Percentiles rank a stretch among this genome's conserved stretches.
These are phyloP conservation scores for Tolypocladium paradoxum DNA, from an alignment of 2,329 filamentous ascomycete species.

Conservation along the genomic window DNA sequence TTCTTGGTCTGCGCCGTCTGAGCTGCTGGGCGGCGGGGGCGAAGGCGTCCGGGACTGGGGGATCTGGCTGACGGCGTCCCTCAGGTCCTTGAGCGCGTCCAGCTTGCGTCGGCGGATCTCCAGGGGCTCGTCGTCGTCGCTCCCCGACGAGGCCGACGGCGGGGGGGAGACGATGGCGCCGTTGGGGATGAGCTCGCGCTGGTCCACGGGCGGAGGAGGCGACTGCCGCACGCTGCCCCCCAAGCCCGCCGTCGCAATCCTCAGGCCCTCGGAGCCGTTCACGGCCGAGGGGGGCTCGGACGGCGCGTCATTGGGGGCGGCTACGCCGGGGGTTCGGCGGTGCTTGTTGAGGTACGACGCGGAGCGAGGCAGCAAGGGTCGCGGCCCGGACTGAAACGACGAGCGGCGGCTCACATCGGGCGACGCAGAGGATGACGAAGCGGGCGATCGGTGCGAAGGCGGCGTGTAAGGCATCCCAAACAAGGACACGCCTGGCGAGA, in stretches of 20 bases:
- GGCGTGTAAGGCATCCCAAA: constrained; percentile 80
- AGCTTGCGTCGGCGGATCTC: constrained; percentile 36
- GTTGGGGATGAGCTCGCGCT: constrained; percentile 55
- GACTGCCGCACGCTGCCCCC: constrained; percentile 61
- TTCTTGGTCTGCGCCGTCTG: neutral
- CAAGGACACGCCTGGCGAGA: constrained; percentile 9
- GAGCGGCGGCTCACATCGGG: constrained; percentile 48
- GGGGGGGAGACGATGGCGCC: constrained; percentile 86
- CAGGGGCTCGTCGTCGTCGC: constrained; percentile 64
- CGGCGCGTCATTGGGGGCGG: constrained; percentile 14
- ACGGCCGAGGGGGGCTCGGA: constrained; percentile 18
- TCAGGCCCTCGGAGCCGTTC: constrained; percentile 12
- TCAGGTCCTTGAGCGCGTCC: constrained; percentile 54
- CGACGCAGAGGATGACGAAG: constrained; percentile 46
- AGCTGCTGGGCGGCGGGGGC: constrained; percentile 20
- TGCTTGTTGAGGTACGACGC: constrained; percentile 56
- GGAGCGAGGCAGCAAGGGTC: constrained; percentile 50
- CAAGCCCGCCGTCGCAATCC: constrained; percentile 30
- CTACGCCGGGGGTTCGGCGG: constrained; percentile 44
- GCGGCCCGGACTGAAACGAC: constrained; percentile 39
- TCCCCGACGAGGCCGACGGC: constrained; percentile 69
- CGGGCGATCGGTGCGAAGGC: constrained; percentile 55
- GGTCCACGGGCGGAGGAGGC: constrained; percentile 68
- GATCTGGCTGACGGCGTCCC: constrained; percentile 75
- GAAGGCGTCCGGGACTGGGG: constrained; percentile 35